Evolutionary conservation across 805 yeast genomes (phyloP).

Genomic region (Scheffersomyces coipomensis): DNA sequence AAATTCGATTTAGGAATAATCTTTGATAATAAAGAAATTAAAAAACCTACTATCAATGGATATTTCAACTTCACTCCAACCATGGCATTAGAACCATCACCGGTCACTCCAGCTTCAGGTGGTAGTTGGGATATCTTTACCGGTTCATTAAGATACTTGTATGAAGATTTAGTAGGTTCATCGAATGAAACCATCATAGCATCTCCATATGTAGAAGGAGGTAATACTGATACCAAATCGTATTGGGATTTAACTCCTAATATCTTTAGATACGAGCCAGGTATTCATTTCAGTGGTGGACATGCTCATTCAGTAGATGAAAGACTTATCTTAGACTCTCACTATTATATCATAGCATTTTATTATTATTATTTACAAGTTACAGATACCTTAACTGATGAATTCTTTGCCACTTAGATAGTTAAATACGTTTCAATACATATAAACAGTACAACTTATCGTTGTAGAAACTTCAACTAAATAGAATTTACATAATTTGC

Average conservation of each 20-base stretch:
- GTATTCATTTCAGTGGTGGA: constrained; percentile 15
- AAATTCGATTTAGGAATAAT: constrained; percentile 36
- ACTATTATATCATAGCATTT: constrained; percentile 34
- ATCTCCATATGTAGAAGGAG: constrained; percentile 34
- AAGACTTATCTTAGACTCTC: constrained; percentile 25
- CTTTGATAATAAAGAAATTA: constrained; percentile 22
- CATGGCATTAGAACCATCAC: constrained; percentile 35
- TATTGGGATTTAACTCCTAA: constrained; percentile 40
- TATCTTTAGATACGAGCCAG: constrained; percentile 36
- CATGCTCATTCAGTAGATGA: constrained; percentile 38
- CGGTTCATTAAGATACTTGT: constrained; percentile 36
- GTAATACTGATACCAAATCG: constrained; percentile 41
- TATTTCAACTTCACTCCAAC: constrained; percentile 27
- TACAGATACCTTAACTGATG: constrained; percentile 16
- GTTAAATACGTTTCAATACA: too few species aligned
- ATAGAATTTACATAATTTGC: too few species aligned
- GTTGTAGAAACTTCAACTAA: too few species aligned
- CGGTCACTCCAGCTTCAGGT: constrained; percentile 32
- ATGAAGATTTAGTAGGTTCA: constrained; percentile 30
- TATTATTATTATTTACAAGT: constrained; percentile 37
- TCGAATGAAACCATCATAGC: constrained; percentile 23
- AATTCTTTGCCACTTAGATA: not conserved
- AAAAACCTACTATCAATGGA: constrained; percentile 24
- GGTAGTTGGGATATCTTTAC: constrained; percentile 34
- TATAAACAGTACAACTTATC: too few species aligned